These are phyloP conservation scores for Lentinula novae-zelandiae DNA, from an alignment of 1,284 basidiomycete genomes.

Conservation along the genomic window DNA sequence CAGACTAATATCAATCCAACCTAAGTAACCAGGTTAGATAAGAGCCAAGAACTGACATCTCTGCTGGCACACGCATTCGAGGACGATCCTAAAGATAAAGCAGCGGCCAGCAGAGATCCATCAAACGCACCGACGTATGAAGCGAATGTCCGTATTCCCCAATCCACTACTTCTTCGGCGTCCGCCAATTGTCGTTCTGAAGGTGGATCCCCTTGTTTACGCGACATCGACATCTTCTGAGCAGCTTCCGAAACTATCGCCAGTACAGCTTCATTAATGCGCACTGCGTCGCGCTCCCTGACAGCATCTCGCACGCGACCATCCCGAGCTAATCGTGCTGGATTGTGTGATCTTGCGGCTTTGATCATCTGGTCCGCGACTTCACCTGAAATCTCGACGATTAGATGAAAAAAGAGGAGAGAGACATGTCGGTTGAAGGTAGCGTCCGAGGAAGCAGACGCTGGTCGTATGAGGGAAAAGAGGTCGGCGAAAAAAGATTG, in stretches of 20 bases:
- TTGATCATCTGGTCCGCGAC: conserved; percentile 90
- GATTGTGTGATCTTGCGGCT: conserved; percentile 70
- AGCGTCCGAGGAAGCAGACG: conserved; percentile 48
- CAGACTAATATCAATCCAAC: conserved; percentile 97
- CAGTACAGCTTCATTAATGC: conserved; percentile 86
- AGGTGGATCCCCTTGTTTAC: conserved; percentile 43
- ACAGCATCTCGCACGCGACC: conserved; percentile 85
- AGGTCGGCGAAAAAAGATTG: conserved; percentile 79
- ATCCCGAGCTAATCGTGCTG: conserved; percentile 75
- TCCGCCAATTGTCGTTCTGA: conserved; percentile 50
- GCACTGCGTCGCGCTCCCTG: conserved; percentile 81
- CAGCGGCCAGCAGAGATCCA: background rate
- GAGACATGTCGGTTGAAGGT: conserved; percentile 79
- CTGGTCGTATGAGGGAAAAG: conserved; percentile 68
- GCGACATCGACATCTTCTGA: conserved; percentile 51
- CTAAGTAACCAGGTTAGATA: conserved; percentile 35
- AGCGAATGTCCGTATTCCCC: conserved; percentile 87
- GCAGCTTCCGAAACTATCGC: conserved; percentile 78
- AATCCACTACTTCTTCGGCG: conserved; percentile 80
- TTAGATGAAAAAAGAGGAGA: conserved; percentile 82
- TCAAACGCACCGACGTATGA: conserved; percentile 86
- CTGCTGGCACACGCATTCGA: background rate
- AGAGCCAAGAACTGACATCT: conserved; percentile 45
- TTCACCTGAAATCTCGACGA: conserved; percentile 90
- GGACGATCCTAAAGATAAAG: background rate